A percentile compares a stretch with the other conserved stretches of the same genome.
Conservation (phyloP, 495 filamentous ascomycete genomes). For the Penicillium fimorum region DNA sequence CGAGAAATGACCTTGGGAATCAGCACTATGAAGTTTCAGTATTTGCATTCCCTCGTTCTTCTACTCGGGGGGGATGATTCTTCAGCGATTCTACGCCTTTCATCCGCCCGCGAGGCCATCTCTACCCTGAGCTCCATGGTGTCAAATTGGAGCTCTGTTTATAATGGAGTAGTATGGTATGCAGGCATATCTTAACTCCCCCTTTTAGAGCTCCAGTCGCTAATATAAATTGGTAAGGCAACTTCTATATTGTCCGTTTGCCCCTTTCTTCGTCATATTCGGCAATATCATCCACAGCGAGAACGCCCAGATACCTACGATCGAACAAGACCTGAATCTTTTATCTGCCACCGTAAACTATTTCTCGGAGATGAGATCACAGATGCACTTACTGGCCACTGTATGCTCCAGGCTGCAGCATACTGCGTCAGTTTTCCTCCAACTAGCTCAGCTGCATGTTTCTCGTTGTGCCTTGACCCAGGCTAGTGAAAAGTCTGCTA, state of each 20-base stretch:
- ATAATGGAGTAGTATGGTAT: constrained; percentile 24
- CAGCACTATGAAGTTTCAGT: constrained; percentile 13
- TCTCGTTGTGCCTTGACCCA: not conserved
- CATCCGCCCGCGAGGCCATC: constrained; percentile 17
- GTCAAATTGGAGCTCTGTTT: constrained; percentile 23
- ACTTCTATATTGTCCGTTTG: constrained; percentile 22
- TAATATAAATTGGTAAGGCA: constrained; percentile 9
- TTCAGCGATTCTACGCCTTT: constrained; percentile 4
- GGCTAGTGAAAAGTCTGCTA: too few relatives aligned
- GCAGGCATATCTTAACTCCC: not conserved
- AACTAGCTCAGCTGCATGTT: constrained; percentile 14
- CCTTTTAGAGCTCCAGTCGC: too few relatives aligned
- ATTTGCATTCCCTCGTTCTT: constrained; percentile 10
- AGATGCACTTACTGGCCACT: constrained; percentile 8
- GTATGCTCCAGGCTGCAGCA: constrained; percentile 16
- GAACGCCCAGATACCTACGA: not conserved
- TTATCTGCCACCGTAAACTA: constrained; percentile 10
- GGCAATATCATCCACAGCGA: constrained; percentile 11
- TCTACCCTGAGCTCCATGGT: constrained; percentile 12
- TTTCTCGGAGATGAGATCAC: constrained; percentile 10
- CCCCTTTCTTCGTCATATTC: constrained; percentile 23
- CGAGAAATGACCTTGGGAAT: constrained; percentile 15
- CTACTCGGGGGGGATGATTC: constrained; percentile 12
- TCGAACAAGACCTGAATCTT: constrained; percentile 10
- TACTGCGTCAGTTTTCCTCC: constrained; percentile 11